Base-by-base conservation (phyloP, 2,329 filamentous ascomycete species). In the Aspergillus bombycis region DNA sequence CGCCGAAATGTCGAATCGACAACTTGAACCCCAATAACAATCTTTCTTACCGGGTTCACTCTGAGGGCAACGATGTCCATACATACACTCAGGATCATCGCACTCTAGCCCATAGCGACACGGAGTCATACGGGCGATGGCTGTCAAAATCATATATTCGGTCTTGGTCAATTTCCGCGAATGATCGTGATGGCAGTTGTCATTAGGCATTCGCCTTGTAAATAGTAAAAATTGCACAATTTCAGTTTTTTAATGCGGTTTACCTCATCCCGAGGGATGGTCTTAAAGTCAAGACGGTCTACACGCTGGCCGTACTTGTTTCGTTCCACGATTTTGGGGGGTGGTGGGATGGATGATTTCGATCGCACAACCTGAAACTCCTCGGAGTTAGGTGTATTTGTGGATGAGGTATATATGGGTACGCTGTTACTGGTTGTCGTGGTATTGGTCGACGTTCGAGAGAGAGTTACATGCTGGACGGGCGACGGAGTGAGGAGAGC, bases 101-200 rank as follows among this genome's bases (percentile, higher is more conserved):
- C 87, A 89, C 16, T 80, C 80, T 57, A 82, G 80, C 12, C 86
- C 86, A 69, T 85, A 84, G 62, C 81, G 81, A 71, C 87, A 89
- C 28, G 86, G 86, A 4, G 85, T 87, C 85, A 88, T 88, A 57
- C 87, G 83, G 55, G 87, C 86, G 23, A 89, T 85, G 28, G 85
- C 82, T 30, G 82, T 81, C 60, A 89, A 75, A n/a, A 83, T 83
- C 23, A 81, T 78, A 57, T 84, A 72, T 69, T 89, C 86, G 36
- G 79, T 78, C 57, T 79, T 79, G n/a, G 78, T 84, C 41, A 87
- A 79, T 63, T 83, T 82, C 72, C 84, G 83, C 38, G 81, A 76
- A 72, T 89, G 86, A 10, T 85, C 84, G 64, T 80, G 78, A 61
- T 79, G 77, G 70, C 87, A 89, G 21, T 80, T 79, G 50, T 80